These are phyloP conservation scores for Heracleum sosnowskyi DNA, from an alignment of 129 eudicot species.

Conservation along the genomic window DNA sequence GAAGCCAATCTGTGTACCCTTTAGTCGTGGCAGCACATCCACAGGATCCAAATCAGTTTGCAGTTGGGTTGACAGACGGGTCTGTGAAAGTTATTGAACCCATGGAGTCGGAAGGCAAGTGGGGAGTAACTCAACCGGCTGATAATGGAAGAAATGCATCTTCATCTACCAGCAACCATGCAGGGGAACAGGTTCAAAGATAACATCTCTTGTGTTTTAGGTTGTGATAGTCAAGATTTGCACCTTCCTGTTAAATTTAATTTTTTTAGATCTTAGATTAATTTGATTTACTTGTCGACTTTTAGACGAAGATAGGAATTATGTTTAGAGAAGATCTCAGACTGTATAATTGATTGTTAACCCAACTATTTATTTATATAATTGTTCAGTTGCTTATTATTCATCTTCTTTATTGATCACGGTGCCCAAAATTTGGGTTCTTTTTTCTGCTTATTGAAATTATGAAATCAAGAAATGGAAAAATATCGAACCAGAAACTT, in stretches of 20 bases:
- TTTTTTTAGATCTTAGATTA: neutral
- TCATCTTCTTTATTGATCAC: neutral
- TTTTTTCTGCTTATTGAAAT: neutral
- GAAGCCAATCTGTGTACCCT: constrained; percentile 60
- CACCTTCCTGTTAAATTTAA: neutral
- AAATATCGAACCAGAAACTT: too few species aligned
- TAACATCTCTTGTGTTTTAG: constrained; percentile 13
- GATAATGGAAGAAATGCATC: constrained; percentile 52
- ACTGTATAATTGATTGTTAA: constrained; percentile 1
- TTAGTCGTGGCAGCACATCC: constrained; percentile 82
- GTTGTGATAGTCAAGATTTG: neutral
- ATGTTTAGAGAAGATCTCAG: constrained; percentile 1
- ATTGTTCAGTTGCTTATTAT: neutral
- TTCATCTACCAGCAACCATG: constrained; percentile 51
- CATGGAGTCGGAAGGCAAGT: constrained; percentile 57
- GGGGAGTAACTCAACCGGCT: constrained; percentile 65
- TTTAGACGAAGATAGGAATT: neutral
- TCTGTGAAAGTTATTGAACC: constrained; percentile 84
- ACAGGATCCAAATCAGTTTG: constrained; percentile 75
- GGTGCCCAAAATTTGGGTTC: neutral
- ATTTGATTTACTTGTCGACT: neutral
- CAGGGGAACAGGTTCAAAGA: constrained; percentile 46
- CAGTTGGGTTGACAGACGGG: constrained; percentile 79
- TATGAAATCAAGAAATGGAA: neutral
- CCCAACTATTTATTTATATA: neutral